These are phyloP conservation scores for Lichtheimia corymbifera DNA, from an alignment of 371 early-diverging fungal species.

Conservation along the genomic window DNA sequence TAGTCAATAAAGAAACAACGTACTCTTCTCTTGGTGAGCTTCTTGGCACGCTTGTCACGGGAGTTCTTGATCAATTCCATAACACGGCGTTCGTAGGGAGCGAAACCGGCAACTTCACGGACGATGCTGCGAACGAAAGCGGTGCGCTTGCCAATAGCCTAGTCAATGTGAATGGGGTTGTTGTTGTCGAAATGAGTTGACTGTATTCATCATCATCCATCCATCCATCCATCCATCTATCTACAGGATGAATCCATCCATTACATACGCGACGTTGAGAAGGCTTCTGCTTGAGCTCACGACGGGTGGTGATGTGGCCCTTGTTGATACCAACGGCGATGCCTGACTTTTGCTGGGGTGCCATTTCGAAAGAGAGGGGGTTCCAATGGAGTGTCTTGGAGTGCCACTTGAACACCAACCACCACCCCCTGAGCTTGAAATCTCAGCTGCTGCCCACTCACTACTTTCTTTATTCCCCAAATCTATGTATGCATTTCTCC, in stretches of 20 bases:
- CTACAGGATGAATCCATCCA: slow-evolving; percentile 26
- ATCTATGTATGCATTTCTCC: too few relatives aligned
- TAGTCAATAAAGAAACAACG: slow-evolving; percentile 14
- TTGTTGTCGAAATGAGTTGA: not conserved
- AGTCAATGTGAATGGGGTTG: slow-evolving; percentile 3
- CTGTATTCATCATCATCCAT: slow-evolving; percentile 2
- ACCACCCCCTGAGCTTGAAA: not conserved
- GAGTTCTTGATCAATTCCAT: slow-evolving; percentile 99
- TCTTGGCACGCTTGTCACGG: slow-evolving; percentile 99
- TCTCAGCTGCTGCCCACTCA: not conserved
- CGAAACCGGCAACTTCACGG: slow-evolving; percentile 97
- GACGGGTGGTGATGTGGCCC: slow-evolving; percentile 86
- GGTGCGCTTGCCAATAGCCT: slow-evolving; percentile 83
- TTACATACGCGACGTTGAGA: slow-evolving; percentile 83
- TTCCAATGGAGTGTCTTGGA: not conserved
- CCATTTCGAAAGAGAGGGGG: slow-evolving; percentile 19
- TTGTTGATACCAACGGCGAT: slow-evolving; percentile 80
- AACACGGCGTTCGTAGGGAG: slow-evolving; percentile 98
- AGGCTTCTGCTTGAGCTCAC: slow-evolving; percentile 78
- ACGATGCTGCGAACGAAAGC: slow-evolving; percentile 91
- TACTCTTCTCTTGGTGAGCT: slow-evolving; percentile 97
- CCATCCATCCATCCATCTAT: slow-evolving; percentile 33
- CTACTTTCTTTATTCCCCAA: too few relatives aligned
- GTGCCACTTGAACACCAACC: not conserved
- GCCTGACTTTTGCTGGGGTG: slow-evolving; percentile 63